Conservation (phyloP, 192 early-diverging fungal genomes). For the Coemansia sp. region DNA sequence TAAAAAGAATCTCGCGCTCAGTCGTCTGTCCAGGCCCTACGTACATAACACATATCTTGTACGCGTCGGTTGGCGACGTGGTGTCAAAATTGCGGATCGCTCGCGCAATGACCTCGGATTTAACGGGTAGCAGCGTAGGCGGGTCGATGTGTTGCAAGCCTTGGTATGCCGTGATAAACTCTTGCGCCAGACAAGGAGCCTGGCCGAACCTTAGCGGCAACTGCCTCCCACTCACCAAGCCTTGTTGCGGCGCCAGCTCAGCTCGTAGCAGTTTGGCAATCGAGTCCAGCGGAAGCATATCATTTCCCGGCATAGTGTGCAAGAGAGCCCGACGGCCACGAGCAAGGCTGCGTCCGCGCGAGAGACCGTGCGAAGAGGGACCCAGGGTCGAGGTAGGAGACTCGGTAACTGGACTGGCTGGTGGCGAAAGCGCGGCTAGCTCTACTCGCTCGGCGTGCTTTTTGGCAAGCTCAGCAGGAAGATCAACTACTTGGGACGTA, state of each 20-base stretch:
- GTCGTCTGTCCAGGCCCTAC: constrained; percentile 81
- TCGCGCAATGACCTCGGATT: constrained; percentile 68
- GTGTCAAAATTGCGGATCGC: constrained; percentile 82
- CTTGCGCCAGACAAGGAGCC: constrained; percentile 46
- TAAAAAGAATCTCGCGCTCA: constrained; percentile 86
- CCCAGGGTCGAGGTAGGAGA: constrained; percentile 50
- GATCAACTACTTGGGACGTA: constrained; percentile 59
- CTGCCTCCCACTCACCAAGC: constrained; percentile 11
- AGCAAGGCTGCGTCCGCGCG: constrained; percentile 37
- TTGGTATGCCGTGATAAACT: constrained; percentile 66
- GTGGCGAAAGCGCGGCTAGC: constrained; percentile 8
- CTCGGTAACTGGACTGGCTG: constrained; percentile 31
- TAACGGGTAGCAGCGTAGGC: constrained; percentile 66
- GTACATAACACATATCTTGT: constrained; percentile 95
- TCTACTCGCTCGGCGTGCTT: constrained; percentile 31
- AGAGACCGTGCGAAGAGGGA: constrained; percentile 7
- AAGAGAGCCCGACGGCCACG: constrained; percentile 35
- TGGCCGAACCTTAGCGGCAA: constrained; percentile 39
- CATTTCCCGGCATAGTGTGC: constrained; percentile 6
- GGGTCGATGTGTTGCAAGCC: constrained; percentile 59
- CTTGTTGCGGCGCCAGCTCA: constrained; percentile 28
- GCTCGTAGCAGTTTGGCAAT: constrained; percentile 37
- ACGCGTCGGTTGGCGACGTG: constrained; percentile 86
- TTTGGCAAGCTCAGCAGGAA: constrained; percentile 37
- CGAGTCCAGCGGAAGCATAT: constrained; percentile 33